Percentiles rank a stretch among this genome's conserved stretches.
Conservation (phyloP, 2,329 filamentous ascomycete species). For the Penicillium sp. region DNA sequence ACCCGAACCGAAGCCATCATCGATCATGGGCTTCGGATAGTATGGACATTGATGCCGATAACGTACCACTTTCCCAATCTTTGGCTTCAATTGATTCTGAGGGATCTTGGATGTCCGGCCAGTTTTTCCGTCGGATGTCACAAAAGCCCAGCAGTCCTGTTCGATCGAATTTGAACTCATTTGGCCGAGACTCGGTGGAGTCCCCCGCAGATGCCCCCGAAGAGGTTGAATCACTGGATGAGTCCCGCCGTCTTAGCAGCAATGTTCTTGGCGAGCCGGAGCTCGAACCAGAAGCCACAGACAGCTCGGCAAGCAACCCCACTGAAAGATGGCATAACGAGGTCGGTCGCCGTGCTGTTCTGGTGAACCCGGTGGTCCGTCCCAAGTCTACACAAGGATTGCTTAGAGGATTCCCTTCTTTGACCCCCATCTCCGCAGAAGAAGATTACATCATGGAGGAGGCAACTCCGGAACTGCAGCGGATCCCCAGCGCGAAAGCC, state of each 20-base stretch:
- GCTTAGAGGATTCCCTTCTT: constrained; percentile 51
- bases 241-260: constrained; percentile 38
- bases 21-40: constrained; percentile 41
- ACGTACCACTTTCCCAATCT: constrained; percentile 68
- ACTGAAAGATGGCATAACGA: constrained; percentile 52
- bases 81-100: constrained; percentile 94
- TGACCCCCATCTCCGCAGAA: constrained; percentile 36
- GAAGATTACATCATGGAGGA: constrained; percentile 37
- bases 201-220: constrained; percentile 41
- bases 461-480: constrained; percentile 48
- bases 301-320: constrained; percentile 21
- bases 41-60: constrained; percentile 54
- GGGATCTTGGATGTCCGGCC: constrained; percentile 90
- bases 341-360: constrained; percentile 58
- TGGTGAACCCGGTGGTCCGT: constrained; percentile 61
- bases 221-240: constrained; percentile 37
- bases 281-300: constrained; percentile 31
- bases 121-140: constrained; percentile 54
- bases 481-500: constrained; percentile 50
- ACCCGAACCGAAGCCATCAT: constrained; percentile 29
- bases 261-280: constrained; percentile 57
- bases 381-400: constrained; percentile 64
- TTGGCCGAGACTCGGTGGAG: constrained; percentile 45
- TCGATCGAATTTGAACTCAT: constrained; percentile 44
- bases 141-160: constrained; percentile 38